A percentile compares a stretch with the other conserved stretches of the same genome.
Conservation (phyloP, 441 rosid species). For the Raphanus hybrid region DNA sequence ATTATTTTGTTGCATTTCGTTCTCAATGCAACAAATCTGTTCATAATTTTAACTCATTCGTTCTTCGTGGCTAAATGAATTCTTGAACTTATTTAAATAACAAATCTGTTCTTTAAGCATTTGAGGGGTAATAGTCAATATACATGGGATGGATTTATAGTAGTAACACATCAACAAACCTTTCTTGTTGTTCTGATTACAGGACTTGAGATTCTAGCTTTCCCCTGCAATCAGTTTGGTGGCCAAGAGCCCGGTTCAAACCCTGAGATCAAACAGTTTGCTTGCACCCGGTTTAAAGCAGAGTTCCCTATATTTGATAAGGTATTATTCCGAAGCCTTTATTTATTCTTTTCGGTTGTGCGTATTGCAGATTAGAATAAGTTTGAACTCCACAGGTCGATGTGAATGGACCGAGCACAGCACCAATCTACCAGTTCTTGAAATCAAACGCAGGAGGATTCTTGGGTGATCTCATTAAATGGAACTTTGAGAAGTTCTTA, state of each 20-base stretch:
- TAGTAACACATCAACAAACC: not conserved
- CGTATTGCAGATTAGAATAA: not conserved
- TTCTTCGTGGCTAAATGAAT: conserved; percentile 1
- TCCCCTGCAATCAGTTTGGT: conserved; percentile 84
- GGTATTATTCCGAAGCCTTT: conserved; percentile 39
- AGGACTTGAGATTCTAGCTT: conserved; percentile 80
- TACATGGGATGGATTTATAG: too few species aligned
- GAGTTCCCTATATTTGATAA: conserved; percentile 83
- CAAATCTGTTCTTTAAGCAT: not conserved
- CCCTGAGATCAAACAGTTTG: conserved; percentile 67
- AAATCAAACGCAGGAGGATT: conserved; percentile 75
- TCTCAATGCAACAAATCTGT: too few species aligned
- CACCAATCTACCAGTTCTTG: conserved; percentile 68
- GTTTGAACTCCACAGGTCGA: conserved; percentile 56
- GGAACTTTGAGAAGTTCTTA: conserved; percentile 87
- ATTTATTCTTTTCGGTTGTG: not conserved
- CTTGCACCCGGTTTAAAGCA: conserved; percentile 77
- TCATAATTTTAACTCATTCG: not conserved
- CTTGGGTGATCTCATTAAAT: conserved; percentile 62
- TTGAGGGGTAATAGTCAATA: not conserved
- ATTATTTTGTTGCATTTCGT: not conserved
- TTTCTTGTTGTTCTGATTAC: conserved; percentile 17
- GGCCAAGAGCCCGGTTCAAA: conserved; percentile 79
- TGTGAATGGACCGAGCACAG: conserved; percentile 75
- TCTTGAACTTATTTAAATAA: not conserved